These are phyloP conservation scores for Favolaschia claudopus DNA, from an alignment of 768 basidiomycete species.

Conservation along the genomic window DNA sequence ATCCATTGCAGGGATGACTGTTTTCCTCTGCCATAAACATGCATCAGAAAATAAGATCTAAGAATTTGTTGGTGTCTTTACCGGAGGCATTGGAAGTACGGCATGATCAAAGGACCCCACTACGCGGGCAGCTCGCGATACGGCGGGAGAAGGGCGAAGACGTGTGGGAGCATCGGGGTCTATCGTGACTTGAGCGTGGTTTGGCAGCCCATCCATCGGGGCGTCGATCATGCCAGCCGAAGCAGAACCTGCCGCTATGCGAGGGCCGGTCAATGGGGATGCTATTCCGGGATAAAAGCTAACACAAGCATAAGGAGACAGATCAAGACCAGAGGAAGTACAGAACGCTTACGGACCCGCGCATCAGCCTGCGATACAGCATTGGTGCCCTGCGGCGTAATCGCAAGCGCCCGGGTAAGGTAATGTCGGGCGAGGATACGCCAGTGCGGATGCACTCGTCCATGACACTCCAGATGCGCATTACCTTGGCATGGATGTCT, in stretches of 20 bases:
- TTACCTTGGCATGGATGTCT: slow-evolving; percentile 77
- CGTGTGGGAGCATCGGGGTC: slow-evolving; percentile 23
- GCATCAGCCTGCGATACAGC: slow-evolving; percentile 90
- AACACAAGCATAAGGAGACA: background rate
- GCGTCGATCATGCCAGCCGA: slow-evolving; percentile 30
- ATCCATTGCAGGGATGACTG: slow-evolving; percentile 92
- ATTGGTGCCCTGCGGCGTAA: slow-evolving; percentile 86
- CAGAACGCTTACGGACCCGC: slow-evolving; percentile 61
- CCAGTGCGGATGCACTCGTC: slow-evolving; percentile 89
- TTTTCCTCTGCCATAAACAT: slow-evolving; percentile 63
- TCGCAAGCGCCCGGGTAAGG: slow-evolving; percentile 86
- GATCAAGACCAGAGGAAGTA: slow-evolving; percentile 6
- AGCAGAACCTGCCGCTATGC: slow-evolving; percentile 41
- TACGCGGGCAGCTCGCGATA: slow-evolving; percentile 51
- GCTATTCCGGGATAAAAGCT: slow-evolving; percentile 60
- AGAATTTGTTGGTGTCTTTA: slow-evolving; percentile 45
- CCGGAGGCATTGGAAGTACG: slow-evolving; percentile 82
- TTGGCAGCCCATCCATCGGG: slow-evolving; percentile 24
- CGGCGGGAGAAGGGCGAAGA: slow-evolving; percentile 17
- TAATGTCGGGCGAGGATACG: slow-evolving; percentile 78
- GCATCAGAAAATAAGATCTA: slow-evolving; percentile 1
- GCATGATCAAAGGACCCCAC: slow-evolving; percentile 84
- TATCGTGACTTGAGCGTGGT: slow-evolving; percentile 21
- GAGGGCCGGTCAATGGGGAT: slow-evolving; percentile 31
- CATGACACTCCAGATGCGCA: slow-evolving; percentile 92